Evolutionary conservation across 805 yeast genomes (phyloP).

Genomic region (Candida ipomoeae): DNA sequence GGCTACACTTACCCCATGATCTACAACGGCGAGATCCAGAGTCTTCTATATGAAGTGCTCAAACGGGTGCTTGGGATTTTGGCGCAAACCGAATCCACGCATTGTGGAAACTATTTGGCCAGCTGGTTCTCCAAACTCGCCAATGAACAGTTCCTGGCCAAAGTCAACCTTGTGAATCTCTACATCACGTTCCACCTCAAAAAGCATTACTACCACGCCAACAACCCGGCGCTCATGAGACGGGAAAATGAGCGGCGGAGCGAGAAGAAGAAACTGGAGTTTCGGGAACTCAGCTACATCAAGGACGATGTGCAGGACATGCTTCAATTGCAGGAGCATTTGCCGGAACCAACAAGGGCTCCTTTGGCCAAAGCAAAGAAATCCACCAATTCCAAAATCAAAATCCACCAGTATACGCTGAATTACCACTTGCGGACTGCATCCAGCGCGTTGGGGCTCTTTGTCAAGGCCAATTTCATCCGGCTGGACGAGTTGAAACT

Average conservation of each 20-base stretch:
- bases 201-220: constrained; percentile 42
- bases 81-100: constrained; percentile 42
- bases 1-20: constrained; percentile 19
- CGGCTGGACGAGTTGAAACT: constrained; percentile 19
- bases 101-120: constrained; percentile 40
- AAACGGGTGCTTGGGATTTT: constrained; percentile 68
- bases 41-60: constrained; percentile 61
- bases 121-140: constrained; percentile 54
- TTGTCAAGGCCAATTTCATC: constrained; percentile 50
- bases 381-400: constrained; percentile 32
- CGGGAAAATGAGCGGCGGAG: constrained; percentile 6
- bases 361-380: constrained; percentile 4
- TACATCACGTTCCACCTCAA: constrained; percentile 75
- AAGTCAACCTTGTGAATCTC: constrained; percentile 66
- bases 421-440: constrained; percentile 82
- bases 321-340: constrained; percentile 5
- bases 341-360: neutral
- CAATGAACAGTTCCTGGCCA: constrained; percentile 39
- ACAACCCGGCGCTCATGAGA: constrained; percentile 19
- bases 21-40: constrained; percentile 49
- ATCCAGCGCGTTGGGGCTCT: constrained; percentile 51
- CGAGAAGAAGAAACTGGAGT: constrained; percentile 5
- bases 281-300: constrained; percentile 12
- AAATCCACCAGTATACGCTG: constrained; percentile 59
- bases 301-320: constrained; percentile 14